These are phyloP conservation scores for Tripidium arundinaceum DNA, from an alignment of 202 grass and related monocot species.

Conservation along the genomic window DNA sequence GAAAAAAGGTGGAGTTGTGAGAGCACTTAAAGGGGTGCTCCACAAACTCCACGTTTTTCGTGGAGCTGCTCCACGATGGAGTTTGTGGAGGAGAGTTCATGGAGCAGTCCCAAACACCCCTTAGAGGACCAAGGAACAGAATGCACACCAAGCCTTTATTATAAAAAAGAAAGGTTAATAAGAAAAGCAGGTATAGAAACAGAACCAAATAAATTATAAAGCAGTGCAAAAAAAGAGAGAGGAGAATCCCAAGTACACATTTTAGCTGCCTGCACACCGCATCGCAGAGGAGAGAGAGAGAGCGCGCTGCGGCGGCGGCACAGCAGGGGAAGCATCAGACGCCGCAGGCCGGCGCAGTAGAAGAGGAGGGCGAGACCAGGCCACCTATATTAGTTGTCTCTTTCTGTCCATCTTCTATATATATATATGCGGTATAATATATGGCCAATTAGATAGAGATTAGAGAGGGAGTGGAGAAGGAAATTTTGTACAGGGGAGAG, in stretches of 20 bases:
- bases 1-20: too few species aligned
- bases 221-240: background rate
- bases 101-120: too few species aligned
- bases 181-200: background rate
- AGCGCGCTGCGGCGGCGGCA: background rate
- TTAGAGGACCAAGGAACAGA: background rate
- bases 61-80: too few species aligned
- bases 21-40: too few species aligned
- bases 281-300: background rate
- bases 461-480: background rate
- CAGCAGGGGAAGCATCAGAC: background rate
- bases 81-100: too few species aligned
- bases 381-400: background rate
- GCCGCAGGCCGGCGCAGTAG: background rate
- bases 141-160: background rate
- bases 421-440: conserved; percentile 23
- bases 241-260: conserved; percentile 31
- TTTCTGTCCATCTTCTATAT: background rate
- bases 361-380: background rate
- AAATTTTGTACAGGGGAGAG: background rate
- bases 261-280: background rate
- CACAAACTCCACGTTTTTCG: too few species aligned
- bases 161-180: background rate
- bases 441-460: conserved; percentile 15
- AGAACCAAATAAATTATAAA: background rate